phyloP scores from a whole-genome alignment of 2,329 filamentous ascomycete species.

The Verticillium nonalfalfae region DNA sequence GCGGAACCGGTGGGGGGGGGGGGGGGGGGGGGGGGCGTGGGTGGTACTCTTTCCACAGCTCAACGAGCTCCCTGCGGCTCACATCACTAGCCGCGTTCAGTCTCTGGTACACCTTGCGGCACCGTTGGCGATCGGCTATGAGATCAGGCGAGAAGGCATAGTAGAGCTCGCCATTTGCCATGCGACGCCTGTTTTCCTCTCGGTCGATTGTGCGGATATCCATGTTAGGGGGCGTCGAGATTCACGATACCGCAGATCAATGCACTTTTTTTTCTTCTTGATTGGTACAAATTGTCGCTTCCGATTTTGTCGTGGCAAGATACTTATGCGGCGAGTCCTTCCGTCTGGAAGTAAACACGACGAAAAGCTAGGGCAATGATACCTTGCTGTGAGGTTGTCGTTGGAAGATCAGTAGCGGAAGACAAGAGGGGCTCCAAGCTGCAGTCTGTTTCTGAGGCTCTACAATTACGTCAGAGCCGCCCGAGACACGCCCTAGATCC shows the following conservation, averaged over 20 bases:
- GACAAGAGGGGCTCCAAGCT: too few species aligned
- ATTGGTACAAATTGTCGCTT: too few species aligned
- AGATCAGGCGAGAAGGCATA: conserved; percentile 67
- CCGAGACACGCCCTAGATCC: too few species aligned
- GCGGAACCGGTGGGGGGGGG: background rate
- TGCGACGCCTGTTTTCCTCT: conserved; percentile 44
- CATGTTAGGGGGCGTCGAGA: background rate
- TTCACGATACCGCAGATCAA: background rate
- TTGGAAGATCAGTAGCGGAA: too few species aligned
- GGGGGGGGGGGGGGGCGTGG: background rate
- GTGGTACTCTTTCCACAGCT: conserved; percentile 63
- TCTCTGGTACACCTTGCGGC: conserved; percentile 50
- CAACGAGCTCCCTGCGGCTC: conserved; percentile 53
- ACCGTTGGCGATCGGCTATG: conserved; percentile 54
- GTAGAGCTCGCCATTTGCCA: conserved; percentile 66
- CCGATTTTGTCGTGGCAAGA: background rate
- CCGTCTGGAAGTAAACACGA: too few species aligned
- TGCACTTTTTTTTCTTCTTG: background rate
- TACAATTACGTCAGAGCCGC: too few species aligned
- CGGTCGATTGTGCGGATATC: conserved; percentile 24
- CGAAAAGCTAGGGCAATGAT: too few species aligned
- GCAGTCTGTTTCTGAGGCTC: too few species aligned
- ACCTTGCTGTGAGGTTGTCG: too few species aligned
- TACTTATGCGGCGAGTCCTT: too few species aligned
- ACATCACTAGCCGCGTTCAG: conserved; percentile 60